A percentile compares a stretch with the other conserved stretches of the same genome.
Conservation (phyloP, 495 filamentous ascomycete species). For the Endocarpon pusillum region DNA sequence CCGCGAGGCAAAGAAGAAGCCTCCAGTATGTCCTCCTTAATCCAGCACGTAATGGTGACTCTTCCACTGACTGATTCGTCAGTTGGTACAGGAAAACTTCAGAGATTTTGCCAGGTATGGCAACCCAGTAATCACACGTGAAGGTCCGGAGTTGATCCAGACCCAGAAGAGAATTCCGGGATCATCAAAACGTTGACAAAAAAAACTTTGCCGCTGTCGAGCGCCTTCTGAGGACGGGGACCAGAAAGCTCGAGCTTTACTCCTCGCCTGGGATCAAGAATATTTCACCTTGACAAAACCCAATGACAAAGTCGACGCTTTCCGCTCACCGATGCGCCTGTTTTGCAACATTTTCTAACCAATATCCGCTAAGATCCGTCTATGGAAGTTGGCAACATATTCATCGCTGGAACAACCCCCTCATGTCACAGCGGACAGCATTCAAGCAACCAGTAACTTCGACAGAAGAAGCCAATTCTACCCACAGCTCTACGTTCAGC, state of each 20-base stretch:
- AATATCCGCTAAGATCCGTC: no score
- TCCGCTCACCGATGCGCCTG: no score
- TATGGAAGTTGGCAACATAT: no score
- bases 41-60: no score
- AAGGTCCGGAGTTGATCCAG: not conserved
- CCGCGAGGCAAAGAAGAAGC: slow-evolving; percentile 65
- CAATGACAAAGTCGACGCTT: no score
- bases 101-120: slow-evolving; percentile 34
- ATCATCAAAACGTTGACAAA: slow-evolving; percentile 52
- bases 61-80: no score
- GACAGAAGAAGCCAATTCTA: no score
- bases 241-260: slow-evolving; percentile 73
- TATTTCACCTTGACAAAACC: slow-evolving; percentile 28
- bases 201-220: slow-evolving; percentile 83
- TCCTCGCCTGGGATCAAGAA: slow-evolving; percentile 68
- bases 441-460: no score
- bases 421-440: no score
- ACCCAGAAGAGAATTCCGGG: slow-evolving; percentile 57
- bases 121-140: slow-evolving; percentile 6
- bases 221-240: slow-evolving; percentile 70
- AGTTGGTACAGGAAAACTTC: slow-evolving; percentile 38
- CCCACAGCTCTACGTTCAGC: no score
- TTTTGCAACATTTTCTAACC: no score
- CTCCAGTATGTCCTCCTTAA: slow-evolving; percentile 33
- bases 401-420: no score